These are phyloP conservation scores for Lomentospora prolificans DNA, from an alignment of 2,329 filamentous ascomycete genomes.

Conservation along the genomic window DNA sequence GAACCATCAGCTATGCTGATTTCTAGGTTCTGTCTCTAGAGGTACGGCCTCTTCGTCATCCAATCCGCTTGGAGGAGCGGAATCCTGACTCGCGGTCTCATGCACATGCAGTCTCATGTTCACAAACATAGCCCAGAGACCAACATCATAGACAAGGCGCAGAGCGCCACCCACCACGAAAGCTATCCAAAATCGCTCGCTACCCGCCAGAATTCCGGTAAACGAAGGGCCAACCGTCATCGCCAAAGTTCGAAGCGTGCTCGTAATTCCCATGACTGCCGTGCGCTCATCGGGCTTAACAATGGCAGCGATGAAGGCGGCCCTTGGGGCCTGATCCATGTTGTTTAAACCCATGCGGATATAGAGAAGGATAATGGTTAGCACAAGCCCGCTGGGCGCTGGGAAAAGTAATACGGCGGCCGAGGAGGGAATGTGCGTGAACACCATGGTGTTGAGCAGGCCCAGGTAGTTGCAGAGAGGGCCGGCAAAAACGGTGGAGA, in stretches of 20 bases:
- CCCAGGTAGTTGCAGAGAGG: constrained; percentile 48
- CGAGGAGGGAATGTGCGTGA: constrained; percentile 52
- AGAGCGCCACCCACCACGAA: constrained; percentile 46
- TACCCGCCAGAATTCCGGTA: constrained; percentile 45
- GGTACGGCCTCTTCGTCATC: neutral
- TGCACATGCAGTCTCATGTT: constrained; percentile 43
- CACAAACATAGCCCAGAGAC: constrained; percentile 48
- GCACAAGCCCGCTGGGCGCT: constrained; percentile 35
- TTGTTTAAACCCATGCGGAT: constrained; percentile 53
- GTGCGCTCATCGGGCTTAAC: constrained; percentile 56
- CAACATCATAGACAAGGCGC: constrained; percentile 47
- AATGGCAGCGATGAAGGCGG: constrained; percentile 57
- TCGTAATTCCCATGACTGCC: constrained; percentile 61
- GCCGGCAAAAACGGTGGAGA: constrained; percentile 46
- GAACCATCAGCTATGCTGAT: too few species aligned
- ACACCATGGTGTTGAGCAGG: constrained; percentile 56
- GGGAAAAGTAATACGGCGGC: constrained; percentile 52
- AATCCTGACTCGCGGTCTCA: constrained; percentile 17
- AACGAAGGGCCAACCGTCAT: constrained; percentile 43
- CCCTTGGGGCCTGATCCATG: constrained; percentile 59
- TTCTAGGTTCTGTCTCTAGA: too few species aligned
- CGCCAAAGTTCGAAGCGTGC: constrained; percentile 49
- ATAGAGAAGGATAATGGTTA: constrained; percentile 46
- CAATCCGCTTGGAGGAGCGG: neutral
- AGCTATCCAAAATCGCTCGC: constrained; percentile 48